Base-by-base conservation (phyloP, 2,329 filamentous ascomycete species). In the Ophiocordyceps sinensis region DNA sequence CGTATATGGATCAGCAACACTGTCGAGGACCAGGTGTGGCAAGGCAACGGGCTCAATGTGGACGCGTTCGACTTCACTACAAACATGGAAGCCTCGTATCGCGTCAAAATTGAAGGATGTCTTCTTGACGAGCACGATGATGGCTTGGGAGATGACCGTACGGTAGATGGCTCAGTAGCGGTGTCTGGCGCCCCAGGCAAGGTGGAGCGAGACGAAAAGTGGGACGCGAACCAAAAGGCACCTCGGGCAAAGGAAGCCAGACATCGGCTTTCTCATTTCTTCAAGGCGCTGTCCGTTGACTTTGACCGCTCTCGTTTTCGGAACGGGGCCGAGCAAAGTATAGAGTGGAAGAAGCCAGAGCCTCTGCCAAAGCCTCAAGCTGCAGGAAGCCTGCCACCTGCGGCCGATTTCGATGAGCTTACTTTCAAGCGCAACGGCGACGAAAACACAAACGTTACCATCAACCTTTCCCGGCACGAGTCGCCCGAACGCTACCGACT, bases 1-100 rank as follows among this genome's bases (percentile, higher is more conserved):
- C 82, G 89, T 46, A 75, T 98, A 47, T 96, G 87, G 87, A 80
- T 98, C 53, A 88, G 79, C 53, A 98, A 98, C 62, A 94, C 87
- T 1, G 86, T 82, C 29, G 86, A 95, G 60, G 85, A 91, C 55
- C 91, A 98, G 63, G 80, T 83, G 28, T 96, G 91, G 91, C 91
- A 98, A 63, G 73, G 70, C 32, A 75, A 71, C 51, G 69, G 68
- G 34, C 67, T 82, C 45, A 79, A 80, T 45, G 73, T 80, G 11
- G 80, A 89, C 56, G 76, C 75, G 30, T 91, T 91, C 49, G 87
- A 93, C 55, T 88, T 94, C 54, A 79, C 78, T 41, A 78, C 79
- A 40, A 85, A 77, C 47, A 71, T 75, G 49, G 82, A 87, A 51
- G 82, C 85, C 3, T 83, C 80, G 11, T 98, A 88, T 59, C 78